These are phyloP conservation scores for Umbelopsis vinacea DNA, from an alignment of 192 early-diverging fungal species.

Conservation along the genomic window DNA sequence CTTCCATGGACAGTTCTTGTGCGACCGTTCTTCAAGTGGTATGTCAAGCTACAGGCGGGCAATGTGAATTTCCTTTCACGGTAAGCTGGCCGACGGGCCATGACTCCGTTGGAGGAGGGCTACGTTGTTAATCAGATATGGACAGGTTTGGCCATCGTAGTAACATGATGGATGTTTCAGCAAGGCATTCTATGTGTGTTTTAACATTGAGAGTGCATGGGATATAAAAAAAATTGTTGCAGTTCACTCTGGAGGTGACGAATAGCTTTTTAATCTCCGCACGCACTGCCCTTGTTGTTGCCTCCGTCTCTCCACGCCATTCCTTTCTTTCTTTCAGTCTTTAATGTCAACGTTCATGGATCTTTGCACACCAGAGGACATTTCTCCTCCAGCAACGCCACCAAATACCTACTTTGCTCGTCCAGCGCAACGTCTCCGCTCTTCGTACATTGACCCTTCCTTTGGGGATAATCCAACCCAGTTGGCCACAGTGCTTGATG, in stretches of 20 bases:
- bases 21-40: background rate
- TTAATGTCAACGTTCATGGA: slow-evolving; percentile 32
- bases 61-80: background rate
- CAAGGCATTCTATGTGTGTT: too few species aligned
- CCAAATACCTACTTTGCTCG: slow-evolving; percentile 31
- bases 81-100: background rate
- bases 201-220: background rate
- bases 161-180: too few species aligned
- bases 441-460: slow-evolving; percentile 26
- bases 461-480: slow-evolving; percentile 23
- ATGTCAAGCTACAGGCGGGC: background rate
- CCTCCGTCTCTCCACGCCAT: slow-evolving; percentile 9
- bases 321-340: background rate
- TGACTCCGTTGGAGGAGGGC: too few species aligned
- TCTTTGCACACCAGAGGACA: slow-evolving; percentile 32
- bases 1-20: background rate
- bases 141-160: too few species aligned
- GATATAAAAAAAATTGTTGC: background rate
- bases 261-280: background rate
- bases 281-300: slow-evolving; percentile 19
- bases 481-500: slow-evolving; percentile 27
- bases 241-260: background rate
- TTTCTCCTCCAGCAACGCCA: slow-evolving; percentile 44
- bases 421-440: slow-evolving; percentile 27
- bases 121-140: too few species aligned